Evolutionary conservation across 2,329 filamentous ascomycete species (phyloP), one percentile per base, ranked within the genome.

Genomic region (Cryphonectria nitschkei): DNA sequence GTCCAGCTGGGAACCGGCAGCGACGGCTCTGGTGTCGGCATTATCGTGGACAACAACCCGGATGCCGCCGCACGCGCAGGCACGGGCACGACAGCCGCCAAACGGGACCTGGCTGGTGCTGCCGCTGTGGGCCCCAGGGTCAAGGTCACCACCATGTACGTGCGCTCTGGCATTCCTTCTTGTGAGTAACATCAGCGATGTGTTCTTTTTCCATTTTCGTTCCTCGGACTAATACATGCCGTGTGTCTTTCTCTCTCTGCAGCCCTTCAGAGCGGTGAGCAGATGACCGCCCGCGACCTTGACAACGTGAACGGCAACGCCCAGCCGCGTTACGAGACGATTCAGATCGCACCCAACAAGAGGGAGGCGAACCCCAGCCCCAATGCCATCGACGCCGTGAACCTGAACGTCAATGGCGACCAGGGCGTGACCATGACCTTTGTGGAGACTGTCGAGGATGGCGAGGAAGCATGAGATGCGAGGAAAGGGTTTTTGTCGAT

Each of bases 371-470:
- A 63, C 50, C 52, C 62, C n/a, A 67, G 5, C 69, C 54, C 69
- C n/a, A 76, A 78, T 14, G 74, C 78, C 71, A 80, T 84, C 32
- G 82, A 84, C 70, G 76, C 79, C 14, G 80, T 84, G 76, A 84
- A 84, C 76, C 76, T 84, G 52, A 84, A 84, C 41, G 82, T 84
- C 22, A 80, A 82, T 67, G 82, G 80, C 52, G 77, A 79, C 58
- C 81, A 83, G 75, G 82, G 82, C n/a, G 76, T 84, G 65, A 84
- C 82, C 58, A 83, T 84, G 82, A 84, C 82, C 1, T 84, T 84
- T 75, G 80, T 84, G 41, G 83, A 84, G 78, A 80, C 79, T 29
- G 75, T 80, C n/a, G 77, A 78, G 37, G 78, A 79, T 70, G 77
- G 78, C 56, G 76, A 76, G 32, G 70, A 73, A 74, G 61, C 61